phyloP scores from a whole-genome alignment of 441 rosid genomes.

The Arabidopsis hybrid region DNA sequence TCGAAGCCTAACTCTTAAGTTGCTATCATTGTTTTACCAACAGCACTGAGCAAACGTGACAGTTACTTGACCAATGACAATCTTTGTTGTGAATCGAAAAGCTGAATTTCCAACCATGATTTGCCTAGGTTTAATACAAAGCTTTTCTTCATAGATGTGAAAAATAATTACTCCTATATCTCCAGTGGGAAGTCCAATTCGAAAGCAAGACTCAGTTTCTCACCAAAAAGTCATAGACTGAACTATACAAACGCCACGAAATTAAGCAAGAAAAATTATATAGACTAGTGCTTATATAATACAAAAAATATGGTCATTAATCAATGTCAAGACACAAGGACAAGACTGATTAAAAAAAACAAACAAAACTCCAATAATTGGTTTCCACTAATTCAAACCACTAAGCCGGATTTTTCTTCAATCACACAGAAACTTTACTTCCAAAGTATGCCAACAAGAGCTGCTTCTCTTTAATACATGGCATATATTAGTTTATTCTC shows the following conservation, averaged over 20 bases:
- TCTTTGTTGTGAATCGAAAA: slow-evolving; percentile 5
- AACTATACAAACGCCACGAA: slow-evolving; percentile 16
- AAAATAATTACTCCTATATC: background rate
- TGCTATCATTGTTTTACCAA: slow-evolving; percentile 35
- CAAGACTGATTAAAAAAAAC: background rate
- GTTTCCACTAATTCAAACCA: slow-evolving; percentile 25
- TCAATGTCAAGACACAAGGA: slow-evolving; percentile 28
- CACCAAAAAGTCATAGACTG: background rate
- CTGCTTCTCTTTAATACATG: slow-evolving; percentile 21
- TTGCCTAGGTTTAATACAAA: slow-evolving; percentile 19
- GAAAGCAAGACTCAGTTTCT: slow-evolving; percentile 28
- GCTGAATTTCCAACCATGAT: slow-evolving; percentile 26
- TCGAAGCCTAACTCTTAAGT: slow-evolving; percentile 24
- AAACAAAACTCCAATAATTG: slow-evolving; percentile 28
- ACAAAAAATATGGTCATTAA: slow-evolving; percentile 5
- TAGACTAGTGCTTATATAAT: background rate
- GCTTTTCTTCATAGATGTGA: slow-evolving; percentile 1
- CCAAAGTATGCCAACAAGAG: slow-evolving; percentile 33
- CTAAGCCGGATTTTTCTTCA: slow-evolving; percentile 3
- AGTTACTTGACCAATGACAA: slow-evolving; percentile 30
- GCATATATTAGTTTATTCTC: slow-evolving; percentile 1
- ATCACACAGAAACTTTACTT: slow-evolving; percentile 30
- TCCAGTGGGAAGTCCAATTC: slow-evolving; percentile 10
- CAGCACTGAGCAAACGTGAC: slow-evolving; percentile 26
- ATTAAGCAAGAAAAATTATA: slow-evolving; percentile 9